These are phyloP conservation scores for Globisporangium polare DNA, from an alignment of 352 stramenopile species.

Conservation along the genomic window DNA sequence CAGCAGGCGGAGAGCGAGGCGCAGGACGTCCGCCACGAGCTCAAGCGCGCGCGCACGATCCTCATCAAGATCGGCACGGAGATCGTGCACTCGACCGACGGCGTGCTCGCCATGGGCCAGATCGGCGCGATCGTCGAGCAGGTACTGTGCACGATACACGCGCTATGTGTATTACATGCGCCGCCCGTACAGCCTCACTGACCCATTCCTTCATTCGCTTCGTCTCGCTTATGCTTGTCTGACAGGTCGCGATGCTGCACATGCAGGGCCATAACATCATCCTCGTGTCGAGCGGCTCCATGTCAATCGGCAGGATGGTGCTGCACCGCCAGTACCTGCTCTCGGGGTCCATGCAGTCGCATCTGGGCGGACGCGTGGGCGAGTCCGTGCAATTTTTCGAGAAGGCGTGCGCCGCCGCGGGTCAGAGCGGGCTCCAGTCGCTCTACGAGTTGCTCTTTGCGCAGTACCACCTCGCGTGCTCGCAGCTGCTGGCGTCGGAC, in stretches of 20 bases:
- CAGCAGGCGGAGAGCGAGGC: conserved; percentile 1
- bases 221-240: background rate
- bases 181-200: background rate
- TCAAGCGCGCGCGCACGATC: conserved; percentile 64
- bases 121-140: conserved; percentile 84
- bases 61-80: conserved; percentile 86
- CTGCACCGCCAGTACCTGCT: conserved; percentile 79
- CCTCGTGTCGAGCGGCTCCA: conserved; percentile 76
- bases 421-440: conserved; percentile 77
- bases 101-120: conserved; percentile 77
- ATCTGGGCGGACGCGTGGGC: conserved; percentile 60
- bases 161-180: background rate
- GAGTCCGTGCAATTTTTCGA: conserved; percentile 63
- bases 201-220: background rate
- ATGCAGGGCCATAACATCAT: conserved; percentile 83
- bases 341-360: conserved; percentile 80
- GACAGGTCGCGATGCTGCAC: conserved; percentile 68
- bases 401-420: conserved; percentile 62
- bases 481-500: conserved; percentile 77
- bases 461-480: conserved; percentile 82
- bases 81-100: conserved; percentile 78
- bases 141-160: conserved; percentile 11
- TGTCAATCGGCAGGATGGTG: conserved; percentile 78
- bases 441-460: conserved; percentile 86
- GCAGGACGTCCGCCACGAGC: conserved; percentile 26